Evolutionary conservation across 2,329 filamentous ascomycete species (phyloP).

Genomic region (Taxawa tesnikishii): DNA sequence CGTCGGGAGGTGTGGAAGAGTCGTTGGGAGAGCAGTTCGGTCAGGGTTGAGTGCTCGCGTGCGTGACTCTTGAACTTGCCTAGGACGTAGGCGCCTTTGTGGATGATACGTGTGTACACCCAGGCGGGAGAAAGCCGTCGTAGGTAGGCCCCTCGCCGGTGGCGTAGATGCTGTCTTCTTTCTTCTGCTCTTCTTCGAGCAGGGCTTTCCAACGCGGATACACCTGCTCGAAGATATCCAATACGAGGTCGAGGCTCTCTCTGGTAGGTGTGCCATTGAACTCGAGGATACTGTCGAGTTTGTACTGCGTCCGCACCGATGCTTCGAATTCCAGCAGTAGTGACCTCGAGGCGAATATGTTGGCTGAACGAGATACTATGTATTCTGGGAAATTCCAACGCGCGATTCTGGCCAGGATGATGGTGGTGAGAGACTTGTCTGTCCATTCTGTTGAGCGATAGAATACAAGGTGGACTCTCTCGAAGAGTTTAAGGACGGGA

Average conservation of each 20-base stretch:
- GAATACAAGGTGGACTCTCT: constrained; percentile 89
- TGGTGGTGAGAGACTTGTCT: constrained; percentile 88
- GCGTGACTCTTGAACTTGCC: constrained; percentile 71
- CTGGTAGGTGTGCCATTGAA: constrained; percentile 59
- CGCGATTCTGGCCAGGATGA: constrained; percentile 85
- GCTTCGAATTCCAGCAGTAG: constrained; percentile 81
- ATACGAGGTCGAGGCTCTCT: constrained; percentile 52
- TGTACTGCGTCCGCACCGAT: constrained; percentile 67
- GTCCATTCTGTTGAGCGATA: constrained; percentile 96
- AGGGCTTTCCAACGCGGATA: constrained; percentile 71
- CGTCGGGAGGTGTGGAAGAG: constrained; percentile 77
- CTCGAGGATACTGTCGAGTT: constrained; percentile 72
- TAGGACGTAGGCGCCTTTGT: constrained; percentile 71
- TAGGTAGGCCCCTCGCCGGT: constrained; percentile 81
- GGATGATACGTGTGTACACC: constrained; percentile 84
- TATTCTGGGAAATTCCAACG: constrained; percentile 80
- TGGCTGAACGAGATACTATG: constrained; percentile 76
- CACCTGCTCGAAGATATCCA: constrained; percentile 60
- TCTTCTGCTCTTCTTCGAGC: constrained; percentile 60
- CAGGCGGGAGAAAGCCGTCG: constrained; percentile 83
- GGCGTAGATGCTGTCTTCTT: constrained; percentile 66
- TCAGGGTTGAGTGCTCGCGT: constrained; percentile 62
- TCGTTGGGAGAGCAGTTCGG: constrained; percentile 63
- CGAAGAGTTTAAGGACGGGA: constrained; percentile 66
- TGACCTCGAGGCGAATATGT: constrained; percentile 69